Base-by-base conservation (phyloP, 2,329 filamentous ascomycete species). In the Huntiella decipiens region DNA sequence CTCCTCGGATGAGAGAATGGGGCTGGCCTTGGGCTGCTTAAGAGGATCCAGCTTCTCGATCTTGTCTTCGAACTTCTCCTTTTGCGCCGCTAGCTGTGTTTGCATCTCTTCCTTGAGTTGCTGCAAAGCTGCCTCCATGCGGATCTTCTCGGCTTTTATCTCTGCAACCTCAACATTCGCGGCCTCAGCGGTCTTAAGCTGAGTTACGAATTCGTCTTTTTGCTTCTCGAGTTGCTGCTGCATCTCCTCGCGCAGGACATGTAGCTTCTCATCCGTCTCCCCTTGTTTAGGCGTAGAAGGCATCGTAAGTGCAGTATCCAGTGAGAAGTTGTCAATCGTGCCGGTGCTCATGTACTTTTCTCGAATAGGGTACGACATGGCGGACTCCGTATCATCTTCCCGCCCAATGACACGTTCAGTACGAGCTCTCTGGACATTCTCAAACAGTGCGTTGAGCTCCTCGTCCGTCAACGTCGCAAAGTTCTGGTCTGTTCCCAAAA, bases 321-420 rank as follows among this genome's bases (percentile, higher is more conserved):
- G 68, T 2, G 88, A 96, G 56, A 95, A 91, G 58, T 93, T 95
- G 62, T 98, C 91, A 45, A 96, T 71, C 0, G 88, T 95, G 2
- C 88, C 88, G 46, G 82, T 91, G 2, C 87, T 95, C 65, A 94
- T 74, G 61, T 96, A 96, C 57, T 96, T 96, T 55, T 98, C 91
- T 44, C 91, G 73, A 28, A 87, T 69, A 1, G 85, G 80, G 56
- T 87, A 95, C 0, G 88, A 95, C 22, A 79, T 82, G 41, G 82
- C 74, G 0, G 88, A 95, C 53, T 98, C 91, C 45, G 79, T 76
- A 58, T 96, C 91, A 47, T 95, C 88, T 51, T 88, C 86, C 16
- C 86, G 76, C 4, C 65, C 71, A 48, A 67, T 72, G 45, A 85
- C 84, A 51, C 76, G 71, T 54, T 79, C 75, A 0, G 87, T 88